phyloP scores from a whole-genome alignment of 768 basidiomycete genomes.

The Macrolepiota dolichaula region DNA sequence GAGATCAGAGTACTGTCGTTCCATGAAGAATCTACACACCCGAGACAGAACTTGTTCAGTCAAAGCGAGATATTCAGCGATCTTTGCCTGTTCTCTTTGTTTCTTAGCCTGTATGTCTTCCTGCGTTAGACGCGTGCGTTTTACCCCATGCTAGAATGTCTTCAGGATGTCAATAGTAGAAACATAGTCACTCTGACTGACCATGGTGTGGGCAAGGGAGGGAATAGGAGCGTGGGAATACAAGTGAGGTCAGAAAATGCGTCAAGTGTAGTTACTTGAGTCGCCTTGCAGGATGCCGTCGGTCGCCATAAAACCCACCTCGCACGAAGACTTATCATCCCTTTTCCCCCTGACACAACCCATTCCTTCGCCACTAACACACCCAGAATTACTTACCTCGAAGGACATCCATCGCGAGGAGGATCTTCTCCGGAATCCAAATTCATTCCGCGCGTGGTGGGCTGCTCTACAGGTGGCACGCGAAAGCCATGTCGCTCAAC shows the following conservation, averaged over 20 bases:
- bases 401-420: slow-evolving; percentile 88
- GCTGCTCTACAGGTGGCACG: slow-evolving; percentile 73
- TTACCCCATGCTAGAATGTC: slow-evolving; percentile 62
- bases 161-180: neutral
- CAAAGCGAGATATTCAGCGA: slow-evolving; percentile 71
- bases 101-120: slow-evolving; percentile 66
- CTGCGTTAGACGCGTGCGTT: slow-evolving; percentile 52
- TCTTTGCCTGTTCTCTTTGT: slow-evolving; percentile 69
- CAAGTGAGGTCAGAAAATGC: neutral
- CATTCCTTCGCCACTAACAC: slow-evolving; percentile 74
- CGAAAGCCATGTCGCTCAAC: slow-evolving; percentile 56
- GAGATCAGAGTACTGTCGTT: neutral
- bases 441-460: slow-evolving; percentile 93
- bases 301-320: slow-evolving; percentile 42
- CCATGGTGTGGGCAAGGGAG: slow-evolving; percentile 8
- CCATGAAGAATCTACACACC: slow-evolving; percentile 38
- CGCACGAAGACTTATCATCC: slow-evolving; percentile 45
- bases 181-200: neutral
- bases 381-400: slow-evolving; percentile 69
- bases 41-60: slow-evolving; percentile 60
- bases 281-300: slow-evolving; percentile 44
- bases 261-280: neutral
- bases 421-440: slow-evolving; percentile 87
- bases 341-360: slow-evolving; percentile 86
- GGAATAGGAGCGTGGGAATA: slow-evolving; percentile 9